A percentile compares a stretch with the other conserved stretches of the same genome.
Conservation (phyloP, 768 basidiomycete species). For the Auricularia heimuer region DNA sequence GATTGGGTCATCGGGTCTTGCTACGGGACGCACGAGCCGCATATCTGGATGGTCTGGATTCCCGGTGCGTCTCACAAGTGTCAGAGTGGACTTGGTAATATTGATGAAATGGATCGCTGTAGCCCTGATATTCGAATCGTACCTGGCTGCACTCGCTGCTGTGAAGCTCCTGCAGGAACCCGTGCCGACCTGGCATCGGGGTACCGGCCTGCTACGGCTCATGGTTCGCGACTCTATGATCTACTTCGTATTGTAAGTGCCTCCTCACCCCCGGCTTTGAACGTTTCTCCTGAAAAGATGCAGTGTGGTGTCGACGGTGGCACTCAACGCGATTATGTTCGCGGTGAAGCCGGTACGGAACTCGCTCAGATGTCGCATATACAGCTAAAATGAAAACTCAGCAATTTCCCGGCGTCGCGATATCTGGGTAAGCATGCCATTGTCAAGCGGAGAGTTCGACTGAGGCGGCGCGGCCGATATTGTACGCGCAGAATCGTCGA, state of each 20-base stretch:
- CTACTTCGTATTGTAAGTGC: slow-evolving; percentile 48
- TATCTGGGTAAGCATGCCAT: neutral
- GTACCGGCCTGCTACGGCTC: slow-evolving; percentile 35
- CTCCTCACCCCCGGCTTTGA: neutral
- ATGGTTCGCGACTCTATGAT: slow-evolving; percentile 47
- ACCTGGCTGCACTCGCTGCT: slow-evolving; percentile 9
- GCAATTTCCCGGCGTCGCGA: neutral
- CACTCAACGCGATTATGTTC: neutral
- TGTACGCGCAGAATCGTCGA: neutral
- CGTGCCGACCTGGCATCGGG: slow-evolving; percentile 31
- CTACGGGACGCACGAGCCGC: slow-evolving; percentile 5
- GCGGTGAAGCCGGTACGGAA: neutral
- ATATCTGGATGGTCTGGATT: slow-evolving; percentile 52
- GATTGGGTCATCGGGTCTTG: neutral
- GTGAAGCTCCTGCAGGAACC: slow-evolving; percentile 8
- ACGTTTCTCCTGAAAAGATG: neutral
- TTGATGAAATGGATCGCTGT: slow-evolving; percentile 37
- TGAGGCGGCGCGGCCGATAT: neutral
- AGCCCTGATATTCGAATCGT: neutral
- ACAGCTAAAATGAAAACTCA: neutral
- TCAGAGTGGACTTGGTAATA: too few relatives aligned
- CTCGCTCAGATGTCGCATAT: too few relatives aligned
- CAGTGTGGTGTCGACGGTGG: neutral
- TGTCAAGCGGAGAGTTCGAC: neutral
- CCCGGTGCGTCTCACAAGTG: slow-evolving; percentile 40